Evolutionary conservation across 768 basidiomycete genomes (phyloP), one percentile per base, ranked within the genome.

Genomic region (Russula sp.): DNA sequence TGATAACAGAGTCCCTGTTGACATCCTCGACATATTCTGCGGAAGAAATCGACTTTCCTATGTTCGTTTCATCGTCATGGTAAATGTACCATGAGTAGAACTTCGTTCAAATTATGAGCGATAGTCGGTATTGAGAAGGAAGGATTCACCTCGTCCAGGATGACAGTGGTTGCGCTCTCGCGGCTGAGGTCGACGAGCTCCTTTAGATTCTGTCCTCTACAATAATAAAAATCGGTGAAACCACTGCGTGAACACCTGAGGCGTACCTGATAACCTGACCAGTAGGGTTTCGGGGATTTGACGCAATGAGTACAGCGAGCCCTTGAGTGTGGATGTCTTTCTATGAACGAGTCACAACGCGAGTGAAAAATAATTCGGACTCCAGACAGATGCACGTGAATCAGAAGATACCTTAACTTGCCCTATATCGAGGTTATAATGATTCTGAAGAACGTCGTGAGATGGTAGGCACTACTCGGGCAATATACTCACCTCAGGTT

Each of bases 31-130:
- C 77, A 68, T 86, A 95, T 70, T 81, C 79, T 0, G 94, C 93
- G 0, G 88, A 89, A 9, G 90, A 93, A 34, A 96, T 72, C 9
- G 88, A 86, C 63, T 84, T 83, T 16, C 93, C 93, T 59, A 80
- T 79, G 63, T 93, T 89, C 56, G 79, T 76, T 13, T 84, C 83
- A 60, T 83, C 74, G 48, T 95, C 90, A 11, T 87, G 90, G 71
- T 95, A 96, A 57, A 93, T 87, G 72, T 96, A 95, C 92, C 93
- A 96, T 10, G 90, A 92, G 70, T 97, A 96, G 74, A 95, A 93
- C 86, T 95, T 65, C 3, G 66, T 43, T 20, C 67, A 62, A 45
- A 45, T 14, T 5, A 36, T 53, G 32, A 53, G 50, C 9, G 7
- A 42, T 54, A 32, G n/a, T 38, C 43, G 20, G 18, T 10, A 20